These are phyloP conservation scores for Peltaster fructicola DNA, from an alignment of 2,329 filamentous ascomycete genomes.

Conservation along the genomic window DNA sequence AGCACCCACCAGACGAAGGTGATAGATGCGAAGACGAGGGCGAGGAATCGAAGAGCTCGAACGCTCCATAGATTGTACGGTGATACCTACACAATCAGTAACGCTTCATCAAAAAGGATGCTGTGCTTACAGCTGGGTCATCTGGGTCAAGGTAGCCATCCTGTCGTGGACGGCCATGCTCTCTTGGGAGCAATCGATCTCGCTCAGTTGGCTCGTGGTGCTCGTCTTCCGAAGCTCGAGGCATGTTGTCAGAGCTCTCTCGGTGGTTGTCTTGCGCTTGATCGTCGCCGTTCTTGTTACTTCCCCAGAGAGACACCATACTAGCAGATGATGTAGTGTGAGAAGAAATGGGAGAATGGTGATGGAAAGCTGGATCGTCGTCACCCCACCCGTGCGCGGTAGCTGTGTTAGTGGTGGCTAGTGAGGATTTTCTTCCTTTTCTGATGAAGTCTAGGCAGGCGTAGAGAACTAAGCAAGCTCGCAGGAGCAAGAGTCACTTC, in stretches of 20 bases:
- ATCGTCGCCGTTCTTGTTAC: slow-evolving; percentile 8
- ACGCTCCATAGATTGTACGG: slow-evolving; percentile 94
- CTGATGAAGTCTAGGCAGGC: no score
- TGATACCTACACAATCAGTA: slow-evolving; percentile 35
- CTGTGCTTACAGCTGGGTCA: slow-evolving; percentile 52
- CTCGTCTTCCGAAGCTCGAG: slow-evolving; percentile 8
- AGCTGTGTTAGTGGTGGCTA: no score
- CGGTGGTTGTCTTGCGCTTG: slow-evolving; percentile 13
- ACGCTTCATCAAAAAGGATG: not conserved
- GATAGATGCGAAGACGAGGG: slow-evolving; percentile 54
- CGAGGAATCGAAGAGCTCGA: slow-evolving; percentile 59
- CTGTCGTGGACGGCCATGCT: slow-evolving; percentile 36
- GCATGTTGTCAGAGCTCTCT: slow-evolving; percentile 9
- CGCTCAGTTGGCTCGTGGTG: slow-evolving; percentile 36
- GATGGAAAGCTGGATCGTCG: no score
- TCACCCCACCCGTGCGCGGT: no score
- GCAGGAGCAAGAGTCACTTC: no score
- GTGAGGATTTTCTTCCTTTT: no score
- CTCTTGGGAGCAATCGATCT: slow-evolving; percentile 46
- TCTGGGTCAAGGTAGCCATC: slow-evolving; percentile 58
- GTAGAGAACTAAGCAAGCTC: no score
- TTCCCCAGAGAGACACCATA: slow-evolving; percentile 1
- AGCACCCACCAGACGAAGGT: slow-evolving; percentile 88
- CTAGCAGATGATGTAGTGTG: no score
- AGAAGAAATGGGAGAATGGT: no score